Conservation (phyloP, 139 green algal species). For the Chlamydomonas incerta region DNA sequence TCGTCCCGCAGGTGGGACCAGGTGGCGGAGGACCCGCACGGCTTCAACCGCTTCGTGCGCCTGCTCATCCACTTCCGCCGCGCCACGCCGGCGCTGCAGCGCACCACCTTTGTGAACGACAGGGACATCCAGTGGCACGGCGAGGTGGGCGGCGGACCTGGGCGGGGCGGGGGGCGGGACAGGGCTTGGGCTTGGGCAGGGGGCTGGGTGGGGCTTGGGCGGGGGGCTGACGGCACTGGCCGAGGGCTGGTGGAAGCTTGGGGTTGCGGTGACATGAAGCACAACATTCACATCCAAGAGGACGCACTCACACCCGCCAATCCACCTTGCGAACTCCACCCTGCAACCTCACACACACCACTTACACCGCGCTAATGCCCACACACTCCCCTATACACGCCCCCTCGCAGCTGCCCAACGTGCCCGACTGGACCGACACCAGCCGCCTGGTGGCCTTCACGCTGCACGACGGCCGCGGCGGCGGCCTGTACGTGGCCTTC, state of each 20-base stretch:
- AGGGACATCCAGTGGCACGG: constrained; percentile 93
- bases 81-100: constrained; percentile 70
- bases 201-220: too few species aligned
- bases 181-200: neutral
- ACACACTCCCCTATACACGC: neutral
- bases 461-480: constrained; percentile 47
- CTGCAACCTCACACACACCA: too few species aligned
- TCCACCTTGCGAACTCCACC: too few species aligned
- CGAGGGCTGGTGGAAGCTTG: too few species aligned
- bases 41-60: constrained; percentile 84
- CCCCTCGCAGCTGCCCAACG: constrained; percentile 39
- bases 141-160: constrained; percentile 27
- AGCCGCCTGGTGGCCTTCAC: constrained; percentile 89
- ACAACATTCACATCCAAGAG: too few species aligned
- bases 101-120: constrained; percentile 66
- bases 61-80: constrained; percentile 69
- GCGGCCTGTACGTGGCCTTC: constrained; percentile 81
- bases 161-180: neutral
- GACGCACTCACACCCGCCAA: too few species aligned
- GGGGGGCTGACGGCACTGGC: too few species aligned
- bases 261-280: too few species aligned
- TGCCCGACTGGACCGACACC: constrained; percentile 93
- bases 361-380: too few species aligned
- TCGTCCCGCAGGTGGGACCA: constrained; percentile 77
- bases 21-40: constrained; percentile 64